Conservation (phyloP, 441 rosid genomes). For the Theobroma grandiflorum region DNA sequence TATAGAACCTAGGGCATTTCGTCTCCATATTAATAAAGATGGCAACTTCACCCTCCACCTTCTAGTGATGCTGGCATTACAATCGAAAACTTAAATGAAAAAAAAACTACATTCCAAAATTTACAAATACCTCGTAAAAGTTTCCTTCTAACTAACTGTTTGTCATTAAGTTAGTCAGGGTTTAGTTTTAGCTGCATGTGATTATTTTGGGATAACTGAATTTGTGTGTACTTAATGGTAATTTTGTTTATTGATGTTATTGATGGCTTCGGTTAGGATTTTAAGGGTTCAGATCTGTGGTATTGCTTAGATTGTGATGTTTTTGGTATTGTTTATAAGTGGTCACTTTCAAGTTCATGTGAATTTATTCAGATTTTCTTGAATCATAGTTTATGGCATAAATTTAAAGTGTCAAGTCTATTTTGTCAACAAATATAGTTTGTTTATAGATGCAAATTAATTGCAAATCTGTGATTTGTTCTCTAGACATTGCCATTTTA, state of each 20-base stretch:
- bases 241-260: neutral
- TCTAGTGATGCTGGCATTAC: neutral
- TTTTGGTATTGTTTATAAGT: neutral
- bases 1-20: neutral
- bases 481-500: neutral
- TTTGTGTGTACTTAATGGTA: slow-evolving; percentile 1
- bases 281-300: slow-evolving; percentile 8
- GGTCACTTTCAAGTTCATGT: neutral
- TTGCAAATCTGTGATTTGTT: neutral
- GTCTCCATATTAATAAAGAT: neutral
- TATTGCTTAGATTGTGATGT: slow-evolving; percentile 3
- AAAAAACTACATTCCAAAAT: neutral
- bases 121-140: neutral
- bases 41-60: neutral
- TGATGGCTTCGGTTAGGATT: neutral
- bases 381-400: neutral
- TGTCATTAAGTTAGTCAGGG: neutral
- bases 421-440: neutral
- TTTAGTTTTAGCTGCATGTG: slow-evolving; percentile 10
- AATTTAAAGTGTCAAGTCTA: neutral
- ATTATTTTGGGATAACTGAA: neutral
- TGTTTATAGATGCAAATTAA: neutral
- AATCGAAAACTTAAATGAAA: neutral
- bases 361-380: neutral
- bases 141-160: neutral